Evolutionary conservation across 2,329 filamentous ascomycete genomes (phyloP), one percentile per base, ranked within the genome.

Genomic region (Capronia americana): DNA sequence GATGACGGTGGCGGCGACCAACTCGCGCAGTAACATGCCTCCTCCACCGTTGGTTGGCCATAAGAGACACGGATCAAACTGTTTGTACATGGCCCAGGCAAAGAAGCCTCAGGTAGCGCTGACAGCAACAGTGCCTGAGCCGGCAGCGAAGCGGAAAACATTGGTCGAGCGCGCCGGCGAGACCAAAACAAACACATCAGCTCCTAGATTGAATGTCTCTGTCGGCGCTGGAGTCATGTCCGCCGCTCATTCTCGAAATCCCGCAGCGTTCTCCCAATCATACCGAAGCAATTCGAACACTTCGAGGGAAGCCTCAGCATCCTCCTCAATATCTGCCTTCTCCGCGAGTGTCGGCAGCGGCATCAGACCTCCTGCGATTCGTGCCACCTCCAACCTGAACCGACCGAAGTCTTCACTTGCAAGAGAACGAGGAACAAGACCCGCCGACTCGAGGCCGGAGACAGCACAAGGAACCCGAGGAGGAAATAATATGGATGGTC

Each of bases 61-160:
- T 64, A 86, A 87, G 71, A 81, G 85, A 71, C 85, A 84, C 75
- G 82, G 83, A 60, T 79, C 80, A 46, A 81, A 81, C 66, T 76
- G 83, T 83, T 61, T 55, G 70, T 67, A 72, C 75, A 59, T 75
- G 70, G 66, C 20, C 65, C 69, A 57, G 74, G 14, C 12, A 55
- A 55, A 41, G 63, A 72, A 80, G 76, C 78, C 62, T 81, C 79
- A 58, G 80, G 77, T 44, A 83, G 86, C 53, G 48, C 64, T 68
- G 61, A 66, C 70, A 30, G 63, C 48, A 38, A 51, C 62, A 88
- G 86, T 82, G 59, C 71, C 79, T 24, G 82, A 86, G 72, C 82
- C 87, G 23, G 84, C 87, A 57, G 73, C 86, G 2, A 90, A 90
- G 77, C 82, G 88, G 64, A 87, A 87, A 73, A 86, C 85, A 14